These are phyloP conservation scores for Stellera chamaejasme DNA, from an alignment of 345 rosid genomes.

Conservation along the genomic window DNA sequence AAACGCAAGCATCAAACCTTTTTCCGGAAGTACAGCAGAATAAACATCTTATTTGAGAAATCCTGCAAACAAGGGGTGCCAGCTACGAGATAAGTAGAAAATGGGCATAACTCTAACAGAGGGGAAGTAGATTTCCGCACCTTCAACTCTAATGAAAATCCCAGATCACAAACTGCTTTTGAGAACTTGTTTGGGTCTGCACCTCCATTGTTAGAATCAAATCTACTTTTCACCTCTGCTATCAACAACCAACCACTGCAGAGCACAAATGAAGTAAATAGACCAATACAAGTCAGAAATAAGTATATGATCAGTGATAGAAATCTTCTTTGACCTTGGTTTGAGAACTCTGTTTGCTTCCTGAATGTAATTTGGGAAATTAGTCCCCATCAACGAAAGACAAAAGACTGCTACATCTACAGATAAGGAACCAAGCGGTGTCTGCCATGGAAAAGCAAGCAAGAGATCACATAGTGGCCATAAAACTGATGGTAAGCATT, in stretches of 20 bases:
- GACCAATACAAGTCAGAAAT: not conserved
- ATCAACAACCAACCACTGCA: slow-evolving; percentile 87
- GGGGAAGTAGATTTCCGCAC: slow-evolving; percentile 16
- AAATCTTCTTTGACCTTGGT: slow-evolving; percentile 45
- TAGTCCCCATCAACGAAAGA: slow-evolving; percentile 93
- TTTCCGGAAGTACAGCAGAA: slow-evolving; percentile 62
- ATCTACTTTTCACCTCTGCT: slow-evolving; percentile 95
- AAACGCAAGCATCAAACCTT: slow-evolving; percentile 39
- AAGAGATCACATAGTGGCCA: not conserved
- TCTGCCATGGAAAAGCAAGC: slow-evolving; percentile 36
- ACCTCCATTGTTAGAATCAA: slow-evolving; percentile 86
- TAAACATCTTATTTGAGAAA: slow-evolving; percentile 85
- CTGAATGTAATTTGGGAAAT: slow-evolving; percentile 61
- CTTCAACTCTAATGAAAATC: slow-evolving; percentile 47
- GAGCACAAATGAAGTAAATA: slow-evolving; percentile 5
- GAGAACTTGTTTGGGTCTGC: slow-evolving; percentile 72
- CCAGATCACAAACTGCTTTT: slow-evolving; percentile 68
- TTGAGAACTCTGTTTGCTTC: slow-evolving; percentile 90
- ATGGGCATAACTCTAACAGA: not conserved
- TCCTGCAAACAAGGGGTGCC: slow-evolving; percentile 40
- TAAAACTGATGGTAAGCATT: no score
- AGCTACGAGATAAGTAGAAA: slow-evolving; percentile 4
- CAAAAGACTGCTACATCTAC: slow-evolving; percentile 86
- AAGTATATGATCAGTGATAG: slow-evolving; percentile 1
- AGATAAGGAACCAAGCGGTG: slow-evolving; percentile 55